phyloP scores from a whole-genome alignment of 148 eudicot genomes.

The Polygonum maritimum region DNA sequence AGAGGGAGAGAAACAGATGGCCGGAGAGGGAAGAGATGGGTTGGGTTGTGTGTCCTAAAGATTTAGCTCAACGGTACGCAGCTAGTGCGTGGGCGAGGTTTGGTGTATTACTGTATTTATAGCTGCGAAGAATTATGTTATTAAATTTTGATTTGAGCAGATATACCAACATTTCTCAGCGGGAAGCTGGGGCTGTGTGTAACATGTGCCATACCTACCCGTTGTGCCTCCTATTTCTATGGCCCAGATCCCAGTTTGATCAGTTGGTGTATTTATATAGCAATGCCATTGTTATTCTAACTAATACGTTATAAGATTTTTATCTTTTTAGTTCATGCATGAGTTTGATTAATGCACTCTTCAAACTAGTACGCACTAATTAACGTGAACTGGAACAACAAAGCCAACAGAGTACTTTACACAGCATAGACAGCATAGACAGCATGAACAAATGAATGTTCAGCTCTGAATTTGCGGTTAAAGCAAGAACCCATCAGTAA shows the following conservation, averaged over 20 bases:
- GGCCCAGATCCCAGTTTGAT: not conserved
- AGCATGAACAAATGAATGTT: too few relatives aligned
- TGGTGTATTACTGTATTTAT: constrained; percentile 4
- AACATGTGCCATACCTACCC: not conserved
- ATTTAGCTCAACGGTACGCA: not conserved
- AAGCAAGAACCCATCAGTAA: too few relatives aligned
- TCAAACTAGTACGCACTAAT: too few relatives aligned
- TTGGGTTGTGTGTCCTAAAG: not conserved
- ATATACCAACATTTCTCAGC: constrained; percentile 4
- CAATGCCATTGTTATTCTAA: not conserved
- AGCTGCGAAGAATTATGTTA: not conserved
- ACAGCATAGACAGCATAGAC: too few relatives aligned
- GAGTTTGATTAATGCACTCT: too few relatives aligned
- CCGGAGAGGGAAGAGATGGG: not conserved
- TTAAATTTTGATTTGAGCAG: not conserved
- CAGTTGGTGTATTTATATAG: not conserved
- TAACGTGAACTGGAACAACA: too few relatives aligned
- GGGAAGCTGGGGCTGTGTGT: not conserved
- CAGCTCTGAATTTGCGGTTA: too few relatives aligned
- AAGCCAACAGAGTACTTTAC: too few relatives aligned
- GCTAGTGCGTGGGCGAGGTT: not conserved
- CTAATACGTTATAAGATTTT: not conserved
- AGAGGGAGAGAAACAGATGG: not conserved
- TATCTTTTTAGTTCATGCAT: too few relatives aligned
- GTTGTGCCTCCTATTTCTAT: not conserved